phyloP scores from a whole-genome alignment of 2,329 filamentous ascomycete genomes.

The Epichloe brachyelytri region DNA sequence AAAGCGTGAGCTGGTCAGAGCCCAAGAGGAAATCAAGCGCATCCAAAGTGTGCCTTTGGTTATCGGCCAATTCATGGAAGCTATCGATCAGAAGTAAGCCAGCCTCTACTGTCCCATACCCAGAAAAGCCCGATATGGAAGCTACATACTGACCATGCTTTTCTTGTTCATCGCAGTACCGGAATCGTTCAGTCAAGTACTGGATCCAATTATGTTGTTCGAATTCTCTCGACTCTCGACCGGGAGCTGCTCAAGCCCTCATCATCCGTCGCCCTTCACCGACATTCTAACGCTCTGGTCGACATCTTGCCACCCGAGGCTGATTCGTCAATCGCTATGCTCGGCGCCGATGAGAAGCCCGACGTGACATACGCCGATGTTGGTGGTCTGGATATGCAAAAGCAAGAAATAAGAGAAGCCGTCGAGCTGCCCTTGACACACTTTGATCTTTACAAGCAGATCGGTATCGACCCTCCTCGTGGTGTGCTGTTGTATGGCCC shows the following conservation, averaged over 20 bases:
- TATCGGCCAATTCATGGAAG: slow-evolving; percentile 99
- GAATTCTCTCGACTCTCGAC: slow-evolving; percentile 94
- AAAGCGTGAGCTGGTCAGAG: slow-evolving; percentile 91
- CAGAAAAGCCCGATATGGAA: background rate
- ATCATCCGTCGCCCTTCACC: slow-evolving; percentile 91
- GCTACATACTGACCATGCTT: background rate
- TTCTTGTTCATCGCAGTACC: slow-evolving; percentile 45
- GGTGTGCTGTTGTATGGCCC: slow-evolving; percentile 94
- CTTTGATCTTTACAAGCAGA: slow-evolving; percentile 98
- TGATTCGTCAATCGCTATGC: slow-evolving; percentile 97
- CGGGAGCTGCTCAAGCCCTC: slow-evolving; percentile 96
- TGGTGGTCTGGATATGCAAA: slow-evolving; percentile 97
- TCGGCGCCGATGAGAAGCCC: slow-evolving; percentile 91
- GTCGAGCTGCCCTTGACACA: slow-evolving; percentile 94
- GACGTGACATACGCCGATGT: slow-evolving; percentile 98
- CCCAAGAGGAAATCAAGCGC: slow-evolving; percentile 98
- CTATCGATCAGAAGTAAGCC: slow-evolving; percentile 92
- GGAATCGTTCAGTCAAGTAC: slow-evolving; percentile 98
- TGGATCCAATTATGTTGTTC: slow-evolving; percentile 96
- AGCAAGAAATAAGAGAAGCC: slow-evolving; percentile 96
- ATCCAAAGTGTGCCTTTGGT: slow-evolving; percentile 97
- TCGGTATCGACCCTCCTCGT: slow-evolving; percentile 93
- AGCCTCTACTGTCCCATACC: background rate
- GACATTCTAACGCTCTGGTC: slow-evolving; percentile 95
- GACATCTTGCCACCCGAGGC: slow-evolving; percentile 98